phyloP scores from a whole-genome alignment of 2,329 filamentous ascomycete species.

The Pseudopyricularia cyperi region DNA sequence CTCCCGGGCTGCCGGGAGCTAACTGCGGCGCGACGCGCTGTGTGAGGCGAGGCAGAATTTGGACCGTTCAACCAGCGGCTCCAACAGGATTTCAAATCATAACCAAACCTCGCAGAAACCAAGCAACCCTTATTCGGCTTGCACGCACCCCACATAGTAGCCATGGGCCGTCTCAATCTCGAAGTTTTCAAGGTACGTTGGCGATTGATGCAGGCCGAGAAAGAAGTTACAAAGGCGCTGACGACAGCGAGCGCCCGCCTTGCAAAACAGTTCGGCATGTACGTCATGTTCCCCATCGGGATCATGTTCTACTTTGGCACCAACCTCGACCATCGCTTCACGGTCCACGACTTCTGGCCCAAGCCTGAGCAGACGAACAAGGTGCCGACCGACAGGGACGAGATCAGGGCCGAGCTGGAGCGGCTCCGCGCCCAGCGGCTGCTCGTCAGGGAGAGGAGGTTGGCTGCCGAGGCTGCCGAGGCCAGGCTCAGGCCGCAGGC shows the following conservation, averaged over 20 bases:
- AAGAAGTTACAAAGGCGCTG: not conserved
- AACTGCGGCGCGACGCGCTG: not conserved
- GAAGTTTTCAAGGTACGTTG: conserved; percentile 86
- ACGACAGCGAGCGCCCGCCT: not conserved
- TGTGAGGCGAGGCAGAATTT: too few species aligned
- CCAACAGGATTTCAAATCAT: too few species aligned
- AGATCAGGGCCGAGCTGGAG: conserved; percentile 72
- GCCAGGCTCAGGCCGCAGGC: conserved; percentile 8
- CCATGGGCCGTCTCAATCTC: conserved; percentile 74
- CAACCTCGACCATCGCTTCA: conserved; percentile 87
- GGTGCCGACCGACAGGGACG: conserved; percentile 64
- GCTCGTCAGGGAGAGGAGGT: conserved; percentile 62
- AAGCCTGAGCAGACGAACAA: conserved; percentile 63
- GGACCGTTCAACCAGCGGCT: too few species aligned
- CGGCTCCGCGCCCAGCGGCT: conserved; percentile 51
- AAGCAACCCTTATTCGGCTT: not conserved
- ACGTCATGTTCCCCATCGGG: conserved; percentile 96
- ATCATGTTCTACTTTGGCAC: conserved; percentile 99
- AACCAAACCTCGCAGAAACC: not conserved
- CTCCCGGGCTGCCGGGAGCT: not conserved
- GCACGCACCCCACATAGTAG: conserved; percentile 8
- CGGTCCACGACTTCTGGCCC: conserved; percentile 88
- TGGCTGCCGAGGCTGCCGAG: conserved; percentile 22
- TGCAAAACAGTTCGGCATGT: conserved; percentile 73
- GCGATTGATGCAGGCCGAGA: not conserved